Conservation (phyloP, 345 rosid genomes). For the Stellera chamaejasme region DNA sequence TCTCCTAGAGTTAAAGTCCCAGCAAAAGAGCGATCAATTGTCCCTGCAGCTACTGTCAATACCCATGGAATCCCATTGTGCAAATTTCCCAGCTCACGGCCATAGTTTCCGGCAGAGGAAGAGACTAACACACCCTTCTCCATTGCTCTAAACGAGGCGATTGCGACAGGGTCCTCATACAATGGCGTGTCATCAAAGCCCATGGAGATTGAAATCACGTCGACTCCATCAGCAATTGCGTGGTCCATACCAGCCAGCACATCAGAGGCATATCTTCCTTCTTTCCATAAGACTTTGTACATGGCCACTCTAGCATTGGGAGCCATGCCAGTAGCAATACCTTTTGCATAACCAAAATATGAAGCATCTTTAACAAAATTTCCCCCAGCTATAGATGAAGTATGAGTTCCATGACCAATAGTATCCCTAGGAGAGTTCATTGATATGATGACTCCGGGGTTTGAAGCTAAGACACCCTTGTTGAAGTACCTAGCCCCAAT, state of each 20-base stretch:
- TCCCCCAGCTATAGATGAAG: constrained; percentile 26
- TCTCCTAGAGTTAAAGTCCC: constrained; percentile 30
- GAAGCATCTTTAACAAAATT: constrained; percentile 18
- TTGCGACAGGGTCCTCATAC: constrained; percentile 22
- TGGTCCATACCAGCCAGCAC: constrained; percentile 27
- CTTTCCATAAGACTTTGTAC: constrained; percentile 27
- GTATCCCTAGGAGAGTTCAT: constrained; percentile 27
- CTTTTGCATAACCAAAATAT: constrained; percentile 24
- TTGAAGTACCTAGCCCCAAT: constrained; percentile 44
- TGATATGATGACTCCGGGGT: constrained; percentile 12
- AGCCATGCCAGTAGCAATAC: constrained; percentile 27
- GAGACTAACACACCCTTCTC: constrained; percentile 17
- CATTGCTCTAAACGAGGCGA: constrained; percentile 16
- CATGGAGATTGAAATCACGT: constrained; percentile 25
- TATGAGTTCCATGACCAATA: constrained; percentile 30
- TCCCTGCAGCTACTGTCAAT: constrained; percentile 34
- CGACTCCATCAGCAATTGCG: constrained; percentile 27
- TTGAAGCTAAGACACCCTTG: constrained; percentile 25
- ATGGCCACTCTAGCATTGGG: constrained; percentile 21
- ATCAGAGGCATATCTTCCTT: constrained; percentile 22
- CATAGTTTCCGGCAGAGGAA: constrained; percentile 21
- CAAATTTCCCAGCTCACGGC: constrained; percentile 22
- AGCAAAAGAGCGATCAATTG: constrained; percentile 20
- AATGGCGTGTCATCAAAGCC: constrained; percentile 18
- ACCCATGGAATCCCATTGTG: constrained; percentile 44